Percentiles rank a stretch among this genome's conserved stretches.
phyloP scores from a whole-genome alignment of 306 rosid genomes.

The Quercus suber region DNA sequence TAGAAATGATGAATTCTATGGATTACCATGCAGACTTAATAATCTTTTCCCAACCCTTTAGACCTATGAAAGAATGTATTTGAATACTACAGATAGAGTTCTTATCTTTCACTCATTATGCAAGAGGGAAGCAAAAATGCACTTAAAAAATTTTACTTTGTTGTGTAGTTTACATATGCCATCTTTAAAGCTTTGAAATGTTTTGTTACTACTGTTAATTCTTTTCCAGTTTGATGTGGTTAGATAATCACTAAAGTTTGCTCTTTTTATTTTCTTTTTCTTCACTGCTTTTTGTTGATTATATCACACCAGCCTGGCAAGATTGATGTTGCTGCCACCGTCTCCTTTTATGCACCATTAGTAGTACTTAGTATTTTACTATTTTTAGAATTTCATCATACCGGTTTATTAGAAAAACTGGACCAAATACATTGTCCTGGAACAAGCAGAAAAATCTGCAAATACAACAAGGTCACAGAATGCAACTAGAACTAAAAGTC shows the following conservation, averaged over 20 bases:
- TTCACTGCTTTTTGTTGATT: background rate
- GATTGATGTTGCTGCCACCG: no score
- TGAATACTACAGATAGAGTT: background rate
- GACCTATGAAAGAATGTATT: background rate
- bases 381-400: no score
- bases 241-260: no score
- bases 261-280: background rate
- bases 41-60: slow-evolving; percentile 50
- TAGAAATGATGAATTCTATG: slow-evolving; percentile 69
- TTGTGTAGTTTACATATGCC: background rate
- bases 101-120: background rate
- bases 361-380: no score
- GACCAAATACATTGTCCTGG: no score
- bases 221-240: no score
- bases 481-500: no score
- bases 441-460: no score
- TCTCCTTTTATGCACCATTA: no score
- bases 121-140: background rate
- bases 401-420: no score
- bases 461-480: no score
- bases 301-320: no score
- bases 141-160: background rate
- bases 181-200: background rate
- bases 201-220: background rate
- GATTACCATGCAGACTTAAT: slow-evolving; percentile 51